These are phyloP conservation scores for Plasmodium blacklocki DNA, from an alignment of 169 alveolate species.

Conservation along the genomic window DNA sequence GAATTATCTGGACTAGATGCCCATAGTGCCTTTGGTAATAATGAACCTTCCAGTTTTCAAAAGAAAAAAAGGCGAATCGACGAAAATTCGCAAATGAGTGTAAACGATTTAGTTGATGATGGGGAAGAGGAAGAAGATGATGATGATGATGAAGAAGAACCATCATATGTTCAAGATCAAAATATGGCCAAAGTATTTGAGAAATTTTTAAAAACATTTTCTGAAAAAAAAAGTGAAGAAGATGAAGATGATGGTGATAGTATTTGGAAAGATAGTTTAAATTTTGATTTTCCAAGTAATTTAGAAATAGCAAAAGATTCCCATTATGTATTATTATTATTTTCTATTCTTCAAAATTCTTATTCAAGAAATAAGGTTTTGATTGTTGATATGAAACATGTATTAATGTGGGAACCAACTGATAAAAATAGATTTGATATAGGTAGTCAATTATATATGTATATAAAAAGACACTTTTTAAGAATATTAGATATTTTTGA, in stretches of 20 bases:
- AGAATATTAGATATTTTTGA: slow-evolving; percentile 85
- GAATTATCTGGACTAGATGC: slow-evolving; percentile 69
- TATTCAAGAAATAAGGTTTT: slow-evolving; percentile 82
- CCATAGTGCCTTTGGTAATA: slow-evolving; percentile 58
- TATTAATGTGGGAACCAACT: slow-evolving; percentile 83
- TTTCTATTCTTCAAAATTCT: slow-evolving; percentile 71
- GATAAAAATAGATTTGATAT: slow-evolving; percentile 77
- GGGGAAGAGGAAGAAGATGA: slow-evolving; percentile 60
- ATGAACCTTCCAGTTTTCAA: slow-evolving; percentile 24
- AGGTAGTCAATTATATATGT: slow-evolving; percentile 82
- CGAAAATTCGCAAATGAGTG: slow-evolving; percentile 33
- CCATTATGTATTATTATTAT: slow-evolving; percentile 52
- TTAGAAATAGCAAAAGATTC: slow-evolving; percentile 78
- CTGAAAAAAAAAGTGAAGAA: slow-evolving; percentile 57
- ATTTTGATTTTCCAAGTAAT: slow-evolving; percentile 76
- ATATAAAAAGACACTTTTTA: slow-evolving; percentile 82
- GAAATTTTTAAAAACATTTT: slow-evolving; percentile 79
- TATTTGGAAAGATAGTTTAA: slow-evolving; percentile 70
- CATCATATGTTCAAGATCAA: slow-evolving; percentile 85
- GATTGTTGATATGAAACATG: slow-evolving; percentile 82
- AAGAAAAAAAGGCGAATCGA: slow-evolving; percentile 42
- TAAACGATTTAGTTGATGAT: slow-evolving; percentile 6
- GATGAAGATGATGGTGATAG: slow-evolving; percentile 79
- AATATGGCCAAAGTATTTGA: slow-evolving; percentile 86
- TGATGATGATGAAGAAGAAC: slow-evolving; percentile 79